Evolutionary conservation across 257 asterid species (phyloP).

Genomic region (Linaria vulgaris): DNA sequence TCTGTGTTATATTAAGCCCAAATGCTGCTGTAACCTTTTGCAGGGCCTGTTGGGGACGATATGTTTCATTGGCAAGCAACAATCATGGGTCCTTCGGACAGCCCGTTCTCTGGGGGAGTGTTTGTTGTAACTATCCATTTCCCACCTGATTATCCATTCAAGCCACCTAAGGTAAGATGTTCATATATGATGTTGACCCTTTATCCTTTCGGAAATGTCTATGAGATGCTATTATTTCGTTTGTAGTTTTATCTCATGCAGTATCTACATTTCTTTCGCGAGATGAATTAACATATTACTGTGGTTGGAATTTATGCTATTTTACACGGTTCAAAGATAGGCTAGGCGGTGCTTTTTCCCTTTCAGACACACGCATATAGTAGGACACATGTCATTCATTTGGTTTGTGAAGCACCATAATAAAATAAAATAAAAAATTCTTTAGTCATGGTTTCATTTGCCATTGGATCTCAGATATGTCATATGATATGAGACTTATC

Average conservation of each 20-base stretch:
- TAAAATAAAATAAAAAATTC: no score
- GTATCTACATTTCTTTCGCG: no score
- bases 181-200: not conserved
- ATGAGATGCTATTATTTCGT: no score
- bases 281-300: not conserved
- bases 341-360: not conserved
- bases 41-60: slow-evolving; percentile 73
- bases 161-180: slow-evolving; percentile 65
- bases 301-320: not conserved
- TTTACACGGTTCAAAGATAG: not conserved
- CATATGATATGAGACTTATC: no score
- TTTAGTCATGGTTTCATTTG: no score
- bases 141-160: slow-evolving; percentile 79
- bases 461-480: no score
- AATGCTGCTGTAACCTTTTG: not conserved
- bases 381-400: no score
- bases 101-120: slow-evolving; percentile 73
- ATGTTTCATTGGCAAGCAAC: slow-evolving; percentile 85
- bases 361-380: no score
- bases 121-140: slow-evolving; percentile 65
- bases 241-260: no score
- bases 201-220: not conserved
- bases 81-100: slow-evolving; percentile 72
- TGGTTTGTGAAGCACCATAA: no score
- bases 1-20: not conserved